Evolutionary conservation across 2,329 filamentous ascomycete genomes (phyloP).

Genomic region (Verticillium nubilum): DNA sequence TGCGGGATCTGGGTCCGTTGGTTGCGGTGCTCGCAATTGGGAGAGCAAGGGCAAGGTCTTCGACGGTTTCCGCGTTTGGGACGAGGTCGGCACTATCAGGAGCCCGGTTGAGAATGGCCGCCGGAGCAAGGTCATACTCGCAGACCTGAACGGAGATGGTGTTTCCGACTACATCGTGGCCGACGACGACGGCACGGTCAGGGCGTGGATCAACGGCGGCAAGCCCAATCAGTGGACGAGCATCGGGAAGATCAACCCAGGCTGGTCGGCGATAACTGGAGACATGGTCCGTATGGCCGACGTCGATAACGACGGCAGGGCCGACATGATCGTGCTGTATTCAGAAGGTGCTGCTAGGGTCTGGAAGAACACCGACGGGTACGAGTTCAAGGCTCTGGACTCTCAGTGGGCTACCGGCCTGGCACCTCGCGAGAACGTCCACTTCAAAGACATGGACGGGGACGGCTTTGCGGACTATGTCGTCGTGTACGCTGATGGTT

Average conservation of each 20-base stretch:
- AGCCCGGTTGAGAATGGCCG: not conserved
- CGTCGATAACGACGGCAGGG: not conserved
- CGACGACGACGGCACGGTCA: conserved; percentile 2
- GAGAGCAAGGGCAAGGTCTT: not conserved
- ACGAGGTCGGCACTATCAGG: not conserved
- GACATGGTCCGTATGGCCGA: not conserved
- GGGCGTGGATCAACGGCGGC: conserved; percentile 2
- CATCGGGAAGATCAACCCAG: conserved; percentile 1
- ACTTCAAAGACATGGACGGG: conserved; percentile 7
- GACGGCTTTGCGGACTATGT: conserved; percentile 12
- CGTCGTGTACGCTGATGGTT: conserved; percentile 3
- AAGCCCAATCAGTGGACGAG: not conserved
- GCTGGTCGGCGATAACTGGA: not conserved
- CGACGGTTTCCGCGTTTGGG: not conserved
- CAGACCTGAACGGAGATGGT: conserved; percentile 1
- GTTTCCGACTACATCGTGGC: conserved; percentile 3
- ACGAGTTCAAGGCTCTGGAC: conserved; percentile 5
- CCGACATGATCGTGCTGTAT: conserved; percentile 3
- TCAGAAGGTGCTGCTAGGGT: conserved; percentile 10
- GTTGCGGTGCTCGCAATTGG: not conserved
- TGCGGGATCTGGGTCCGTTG: not conserved
- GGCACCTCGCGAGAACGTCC: not conserved
- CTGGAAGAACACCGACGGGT: conserved; percentile 7
- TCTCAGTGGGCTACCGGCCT: conserved; percentile 5
- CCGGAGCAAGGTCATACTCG: not conserved